A percentile compares a stretch with the other conserved stretches of the same genome.
Conservation (phyloP, 148 eudicot genomes). For the Fagopyrum tataricum region DNA sequence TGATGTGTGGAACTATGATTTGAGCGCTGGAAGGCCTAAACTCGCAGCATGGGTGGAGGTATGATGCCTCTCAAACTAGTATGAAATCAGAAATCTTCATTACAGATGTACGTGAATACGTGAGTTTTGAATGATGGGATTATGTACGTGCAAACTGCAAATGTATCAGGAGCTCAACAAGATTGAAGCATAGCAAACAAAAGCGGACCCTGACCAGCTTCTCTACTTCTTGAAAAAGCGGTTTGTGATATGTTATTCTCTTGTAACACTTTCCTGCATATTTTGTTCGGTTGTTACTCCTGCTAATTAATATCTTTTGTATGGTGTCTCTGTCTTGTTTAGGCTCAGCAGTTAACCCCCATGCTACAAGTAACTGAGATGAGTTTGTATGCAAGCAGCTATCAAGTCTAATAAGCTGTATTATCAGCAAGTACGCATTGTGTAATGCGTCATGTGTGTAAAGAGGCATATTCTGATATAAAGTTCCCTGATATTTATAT, state of each 20-base stretch:
- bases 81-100: not conserved
- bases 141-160: not conserved
- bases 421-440: not conserved
- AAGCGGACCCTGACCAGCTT: conserved; percentile 15
- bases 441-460: not conserved
- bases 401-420: not conserved
- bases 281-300: not conserved
- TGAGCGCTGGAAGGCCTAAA: conserved; percentile 35
- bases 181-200: conserved; percentile 32
- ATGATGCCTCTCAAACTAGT: not conserved
- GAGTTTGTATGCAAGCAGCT: not conserved
- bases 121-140: not conserved
- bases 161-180: conserved; percentile 26
- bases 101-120: not conserved
- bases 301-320: not conserved
- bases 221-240: not conserved
- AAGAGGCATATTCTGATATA: not conserved
- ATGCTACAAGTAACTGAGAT: not conserved
- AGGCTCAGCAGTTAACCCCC: not conserved
- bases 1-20: conserved; percentile 36
- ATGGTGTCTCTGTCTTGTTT: not conserved
- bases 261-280: not conserved
- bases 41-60: conserved; percentile 44
- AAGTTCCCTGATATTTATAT: too few species aligned
- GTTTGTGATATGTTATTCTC: not conserved